Base-by-base conservation (phyloP, 2,329 filamentous ascomycete species). In the Aschersonia sp. region DNA sequence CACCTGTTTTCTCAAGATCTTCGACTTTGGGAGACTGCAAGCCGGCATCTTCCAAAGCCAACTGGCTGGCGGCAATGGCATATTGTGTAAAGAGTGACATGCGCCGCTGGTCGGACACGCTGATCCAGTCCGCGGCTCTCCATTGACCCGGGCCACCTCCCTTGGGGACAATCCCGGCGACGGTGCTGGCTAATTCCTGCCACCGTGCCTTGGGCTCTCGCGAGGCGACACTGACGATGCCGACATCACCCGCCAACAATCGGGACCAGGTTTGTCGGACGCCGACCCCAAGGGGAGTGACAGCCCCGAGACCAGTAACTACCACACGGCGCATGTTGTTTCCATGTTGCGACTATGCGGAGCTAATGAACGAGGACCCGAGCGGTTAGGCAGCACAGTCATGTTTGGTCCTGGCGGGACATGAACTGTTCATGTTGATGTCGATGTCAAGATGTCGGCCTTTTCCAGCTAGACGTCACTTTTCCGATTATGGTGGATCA, bases 31-130 rank as follows among this genome's bases (percentile, higher is more conserved):
- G 68, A 0, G 83, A 80, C 45, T 75, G 71, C 87, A 89, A 96
- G 2, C 75, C 79, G 1, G 91, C 84, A 69, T 97, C 88, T 31
- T 77, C 66, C 46, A 98, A 70, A 0, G 92, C 92, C 75, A 97
- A 92, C 46, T 87, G 78, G 0, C 87, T 77, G 3, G 89, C 88
- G 9, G 85, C 88, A 59, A 95, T 75, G 10, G 89, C 91, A 68
- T 94, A 97, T 63, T 97, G 89, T 4, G 89, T 78, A 61, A 97
- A 97, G 30, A 71, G 74, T n/a, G 92, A 89, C 81, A 94, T 94
- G 59, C 87, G 84, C 4, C 89, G 78, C 59, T 77, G 72, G 50
- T 81, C 77, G 1, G 70, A 60, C 30, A 65, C 60, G 44, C 62
- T 65, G 46, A 80, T 58, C 74, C 77, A 82, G 54, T 80, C 72